Base-by-base conservation (phyloP, 192 early-diverging fungal species). In the Phlyctochytrium bullatum region DNA sequence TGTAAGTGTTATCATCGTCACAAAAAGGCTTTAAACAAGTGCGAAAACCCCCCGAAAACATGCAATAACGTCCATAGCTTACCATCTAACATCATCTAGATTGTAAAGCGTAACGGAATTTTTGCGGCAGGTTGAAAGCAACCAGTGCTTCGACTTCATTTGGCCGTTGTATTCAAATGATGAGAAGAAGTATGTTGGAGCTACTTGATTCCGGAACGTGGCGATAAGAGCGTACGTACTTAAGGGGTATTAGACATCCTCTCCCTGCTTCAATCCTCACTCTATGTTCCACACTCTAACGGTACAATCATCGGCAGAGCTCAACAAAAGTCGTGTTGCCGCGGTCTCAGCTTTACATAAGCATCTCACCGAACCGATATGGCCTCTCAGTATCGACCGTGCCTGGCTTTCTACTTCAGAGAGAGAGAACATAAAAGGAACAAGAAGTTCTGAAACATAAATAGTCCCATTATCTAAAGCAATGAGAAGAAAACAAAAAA, bases 251-350 rank as follows among this genome's bases (percentile, higher is more conserved):
- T 2, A 10, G 24, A 52, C 1, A 12, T 0, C 12, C n/a, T 50
- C 35, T 20, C 6, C 28, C 30, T 23, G 34, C 31, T 14, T 23
- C n/a, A 31, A 2, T 17, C 33, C 83, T 72, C 81, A 91, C 90
- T 86, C 85, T 30, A 90, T 69, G 51, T 85, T 83, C 92, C 92
- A 93, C 36, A 92, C 84, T 63, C 82, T 82, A 12, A 90, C 79
- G 10, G 80, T 78, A 51, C 88, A 89, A 70, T 90, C 88, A 27
- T 66, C 67, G 1, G 86, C 86, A 34, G 88, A 90, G 3, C 88
- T 87, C 10, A 93, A 59, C 67, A 88, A 54, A 29, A 83, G 54
- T 58, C 79, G 70, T 36, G 77, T 77, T 2, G 35, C 61, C n/a
- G 35, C 32, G 31, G n/a, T 34, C 12, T 68, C 68, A 23, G 88